Evolutionary conservation across 257 asterid genomes (phyloP).

Genomic region (Linaria vulgaris): DNA sequence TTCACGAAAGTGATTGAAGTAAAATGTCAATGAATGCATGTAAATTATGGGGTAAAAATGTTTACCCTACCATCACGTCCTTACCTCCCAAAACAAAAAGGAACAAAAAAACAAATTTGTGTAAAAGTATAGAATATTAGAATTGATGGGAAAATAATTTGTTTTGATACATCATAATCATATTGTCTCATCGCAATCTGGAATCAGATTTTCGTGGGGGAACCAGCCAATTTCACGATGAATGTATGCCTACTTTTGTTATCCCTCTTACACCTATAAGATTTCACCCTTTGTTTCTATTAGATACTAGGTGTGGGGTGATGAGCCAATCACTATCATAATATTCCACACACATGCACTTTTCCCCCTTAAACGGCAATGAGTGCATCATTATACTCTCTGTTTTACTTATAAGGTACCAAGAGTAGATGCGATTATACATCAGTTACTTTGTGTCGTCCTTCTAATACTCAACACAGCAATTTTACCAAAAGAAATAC

Average conservation of each 20-base stretch:
- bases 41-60: too few relatives aligned
- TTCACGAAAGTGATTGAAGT: too few relatives aligned
- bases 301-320: neutral
- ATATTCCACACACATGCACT: neutral
- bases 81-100: too few relatives aligned
- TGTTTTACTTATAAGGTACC: neutral
- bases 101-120: too few relatives aligned
- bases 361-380: neutral
- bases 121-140: neutral
- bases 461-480: too few relatives aligned
- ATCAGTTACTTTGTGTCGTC: too few relatives aligned
- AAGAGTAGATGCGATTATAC: neutral
- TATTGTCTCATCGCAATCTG: constrained; percentile 25
- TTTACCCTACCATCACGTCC: too few relatives aligned
- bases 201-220: constrained; percentile 29
- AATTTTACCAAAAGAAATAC: too few relatives aligned
- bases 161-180: neutral
- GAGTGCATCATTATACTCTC: neutral
- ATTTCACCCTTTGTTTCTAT: neutral
- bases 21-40: too few relatives aligned
- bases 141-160: neutral
- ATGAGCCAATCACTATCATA: neutral
- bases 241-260: neutral
- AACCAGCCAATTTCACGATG: neutral
- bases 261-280: neutral